phyloP scores from a whole-genome alignment of 2,329 filamentous ascomycete species.

The Nemania serpens region DNA sequence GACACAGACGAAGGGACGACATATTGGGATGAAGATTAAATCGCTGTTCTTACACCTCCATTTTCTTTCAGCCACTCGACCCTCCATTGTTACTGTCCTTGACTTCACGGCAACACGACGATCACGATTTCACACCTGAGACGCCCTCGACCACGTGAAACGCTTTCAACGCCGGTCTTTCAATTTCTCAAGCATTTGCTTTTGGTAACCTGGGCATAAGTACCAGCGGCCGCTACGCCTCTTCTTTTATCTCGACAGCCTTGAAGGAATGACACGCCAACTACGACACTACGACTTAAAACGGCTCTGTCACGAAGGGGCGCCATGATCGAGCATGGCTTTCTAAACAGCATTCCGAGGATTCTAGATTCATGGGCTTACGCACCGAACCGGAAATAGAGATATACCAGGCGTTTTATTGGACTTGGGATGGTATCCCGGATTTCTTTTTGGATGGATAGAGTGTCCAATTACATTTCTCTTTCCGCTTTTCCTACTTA shows the following conservation, averaged over 20 bases:
- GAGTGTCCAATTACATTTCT: slow-evolving; percentile 15
- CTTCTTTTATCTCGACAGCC: slow-evolving; percentile 1
- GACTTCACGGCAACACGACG: slow-evolving; percentile 11
- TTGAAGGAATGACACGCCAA: slow-evolving; percentile 8
- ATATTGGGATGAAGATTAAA: slow-evolving; percentile 15
- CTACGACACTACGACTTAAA: slow-evolving; percentile 21
- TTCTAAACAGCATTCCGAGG: slow-evolving; percentile 23
- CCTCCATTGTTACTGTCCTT: slow-evolving; percentile 9
- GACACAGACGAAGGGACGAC: slow-evolving; percentile 32
- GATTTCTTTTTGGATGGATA: slow-evolving; percentile 18
- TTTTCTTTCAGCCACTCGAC: not conserved
- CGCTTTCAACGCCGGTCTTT: not conserved
- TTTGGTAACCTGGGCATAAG: not conserved
- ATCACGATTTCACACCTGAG: slow-evolving; percentile 18
- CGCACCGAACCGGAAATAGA: slow-evolving; percentile 24
- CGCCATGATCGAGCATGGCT: slow-evolving; percentile 12
- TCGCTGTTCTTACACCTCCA: not conserved
- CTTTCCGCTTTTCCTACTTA: not conserved
- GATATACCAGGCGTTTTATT: slow-evolving; percentile 33
- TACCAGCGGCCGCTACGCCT: slow-evolving; percentile 16
- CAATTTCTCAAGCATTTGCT: slow-evolving; percentile 12
- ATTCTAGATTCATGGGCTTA: slow-evolving; percentile 19
- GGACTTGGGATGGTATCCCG: slow-evolving; percentile 4
- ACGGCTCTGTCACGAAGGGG: slow-evolving; percentile 14
- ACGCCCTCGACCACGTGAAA: no score